Evolutionary conservation across 2,329 filamentous ascomycete species (phyloP).

Genomic region (Anthostomella pinea): DNA sequence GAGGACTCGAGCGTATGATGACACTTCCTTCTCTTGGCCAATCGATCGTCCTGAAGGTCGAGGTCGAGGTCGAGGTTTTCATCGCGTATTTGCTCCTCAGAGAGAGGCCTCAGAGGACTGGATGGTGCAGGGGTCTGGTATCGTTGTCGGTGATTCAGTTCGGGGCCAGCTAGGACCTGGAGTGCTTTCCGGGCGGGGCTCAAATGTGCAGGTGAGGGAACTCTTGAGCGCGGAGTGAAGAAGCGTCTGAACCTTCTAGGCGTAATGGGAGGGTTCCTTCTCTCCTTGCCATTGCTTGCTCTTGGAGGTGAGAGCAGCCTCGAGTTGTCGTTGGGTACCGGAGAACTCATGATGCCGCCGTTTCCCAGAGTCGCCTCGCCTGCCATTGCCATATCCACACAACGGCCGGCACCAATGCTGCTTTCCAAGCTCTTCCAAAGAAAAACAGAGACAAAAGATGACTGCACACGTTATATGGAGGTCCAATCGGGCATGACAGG

Average conservation of each 20-base stretch:
- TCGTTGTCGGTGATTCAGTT: constrained; percentile 37
- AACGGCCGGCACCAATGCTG: too few species aligned
- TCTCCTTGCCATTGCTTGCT: constrained; percentile 39
- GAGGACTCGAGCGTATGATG: constrained; percentile 40
- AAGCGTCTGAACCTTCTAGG: constrained; percentile 53
- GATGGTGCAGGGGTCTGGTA: constrained; percentile 38
- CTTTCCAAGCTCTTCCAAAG: constrained; percentile 1
- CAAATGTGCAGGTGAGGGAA: constrained; percentile 35
- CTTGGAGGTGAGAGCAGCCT: constrained; percentile 26
- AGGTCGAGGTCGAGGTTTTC: constrained; percentile 17
- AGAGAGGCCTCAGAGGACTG: constrained; percentile 36
- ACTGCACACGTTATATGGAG: constrained; percentile 5
- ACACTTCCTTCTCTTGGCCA: constrained; percentile 37
- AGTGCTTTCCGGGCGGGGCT: constrained; percentile 40
- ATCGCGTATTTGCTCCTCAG: constrained; percentile 24
- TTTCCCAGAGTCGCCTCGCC: neutral
- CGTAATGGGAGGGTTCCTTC: constrained; percentile 50
- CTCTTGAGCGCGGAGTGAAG: constrained; percentile 48
- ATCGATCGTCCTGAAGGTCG: constrained; percentile 17
- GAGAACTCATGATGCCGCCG: constrained; percentile 14
- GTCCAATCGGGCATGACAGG: constrained; percentile 9
- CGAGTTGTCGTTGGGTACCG: constrained; percentile 15
- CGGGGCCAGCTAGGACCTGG: constrained; percentile 39
- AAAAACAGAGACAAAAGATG: neutral
- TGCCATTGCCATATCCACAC: too few species aligned